Percentiles rank a stretch among this genome's conserved stretches.
These are phyloP conservation scores for Wickerhamiella siamensis DNA, from an alignment of 805 yeast species.

Conservation along the genomic window DNA sequence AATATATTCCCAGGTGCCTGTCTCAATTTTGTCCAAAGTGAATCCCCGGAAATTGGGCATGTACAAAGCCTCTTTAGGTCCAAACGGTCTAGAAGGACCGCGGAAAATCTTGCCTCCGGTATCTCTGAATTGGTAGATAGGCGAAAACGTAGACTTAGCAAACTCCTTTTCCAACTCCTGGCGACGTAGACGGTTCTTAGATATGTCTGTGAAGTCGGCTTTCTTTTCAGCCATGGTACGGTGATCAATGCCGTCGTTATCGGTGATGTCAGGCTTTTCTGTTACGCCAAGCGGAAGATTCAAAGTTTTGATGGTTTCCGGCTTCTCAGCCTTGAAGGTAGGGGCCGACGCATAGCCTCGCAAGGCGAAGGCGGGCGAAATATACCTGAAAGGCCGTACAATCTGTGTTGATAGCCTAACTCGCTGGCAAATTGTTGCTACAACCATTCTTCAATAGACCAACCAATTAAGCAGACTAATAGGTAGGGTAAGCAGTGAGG, in stretches of 20 bases:
- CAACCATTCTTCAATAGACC: not conserved
- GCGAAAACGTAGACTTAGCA: conserved; percentile 53
- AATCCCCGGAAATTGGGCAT: conserved; percentile 68
- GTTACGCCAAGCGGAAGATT: conserved; percentile 35
- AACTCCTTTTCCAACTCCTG: conserved; percentile 46
- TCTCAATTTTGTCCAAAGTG: conserved; percentile 28
- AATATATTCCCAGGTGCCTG: conserved; percentile 28
- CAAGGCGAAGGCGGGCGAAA: not conserved
- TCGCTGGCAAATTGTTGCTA: not conserved
- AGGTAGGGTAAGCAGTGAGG: not conserved
- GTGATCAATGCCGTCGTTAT: conserved; percentile 29
- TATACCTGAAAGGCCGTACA: not conserved
- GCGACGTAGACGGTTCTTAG: conserved; percentile 34
- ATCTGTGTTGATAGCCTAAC: not conserved
- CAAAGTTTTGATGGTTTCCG: conserved; percentile 19
- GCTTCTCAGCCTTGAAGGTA: conserved; percentile 15
- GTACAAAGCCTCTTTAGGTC: conserved; percentile 52
- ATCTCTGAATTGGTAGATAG: conserved; percentile 47
- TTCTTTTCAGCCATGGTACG: conserved; percentile 28
- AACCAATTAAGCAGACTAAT: not conserved
- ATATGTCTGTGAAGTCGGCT: conserved; percentile 35
- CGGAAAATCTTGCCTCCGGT: conserved; percentile 75
- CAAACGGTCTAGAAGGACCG: conserved; percentile 71
- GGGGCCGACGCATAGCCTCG: not conserved
- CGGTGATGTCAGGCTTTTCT: conserved; percentile 27